Evolutionary conservation across 495 filamentous ascomycete species (phyloP).

Genomic region (Chaetomium fimeti): DNA sequence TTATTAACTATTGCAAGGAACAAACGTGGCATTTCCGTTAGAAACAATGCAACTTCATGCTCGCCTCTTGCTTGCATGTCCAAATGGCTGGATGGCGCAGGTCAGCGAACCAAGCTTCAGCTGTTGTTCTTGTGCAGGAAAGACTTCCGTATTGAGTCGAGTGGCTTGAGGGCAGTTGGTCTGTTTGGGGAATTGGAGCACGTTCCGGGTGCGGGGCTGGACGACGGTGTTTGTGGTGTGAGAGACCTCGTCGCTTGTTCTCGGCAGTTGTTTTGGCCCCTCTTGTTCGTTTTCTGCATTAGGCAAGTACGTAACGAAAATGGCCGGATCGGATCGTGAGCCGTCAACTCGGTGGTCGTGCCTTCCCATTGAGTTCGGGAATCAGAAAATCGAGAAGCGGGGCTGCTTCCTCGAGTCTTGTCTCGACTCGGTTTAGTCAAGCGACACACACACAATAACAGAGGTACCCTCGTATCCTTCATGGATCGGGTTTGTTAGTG

Average conservation of each 20-base stretch:
- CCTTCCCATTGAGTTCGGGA: neutral
- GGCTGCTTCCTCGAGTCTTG: too few species aligned
- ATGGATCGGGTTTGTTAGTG: too few species aligned
- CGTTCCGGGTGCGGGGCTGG: neutral
- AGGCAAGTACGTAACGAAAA: neutral
- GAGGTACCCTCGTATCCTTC: too few species aligned
- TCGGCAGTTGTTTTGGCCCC: constrained; percentile 12
- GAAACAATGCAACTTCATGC: neutral
- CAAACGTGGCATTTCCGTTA: neutral
- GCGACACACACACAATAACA: too few species aligned
- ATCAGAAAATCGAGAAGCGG: too few species aligned
- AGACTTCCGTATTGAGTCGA: neutral
- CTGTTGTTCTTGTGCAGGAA: neutral
- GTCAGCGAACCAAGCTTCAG: neutral
- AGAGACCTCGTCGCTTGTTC: neutral
- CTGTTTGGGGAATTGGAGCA: neutral
- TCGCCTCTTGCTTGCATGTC: neutral
- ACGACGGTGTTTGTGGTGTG: neutral
- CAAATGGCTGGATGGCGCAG: neutral
- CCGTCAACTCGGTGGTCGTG: neutral
- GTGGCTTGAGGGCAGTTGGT: neutral
- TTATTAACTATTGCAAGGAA: neutral
- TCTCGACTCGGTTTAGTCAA: too few species aligned
- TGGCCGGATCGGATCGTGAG: too few species aligned
- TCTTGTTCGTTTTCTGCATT: neutral